These are phyloP conservation scores for Salvia sclarea DNA, from an alignment of 305 asterid genomes.

Conservation along the genomic window DNA sequence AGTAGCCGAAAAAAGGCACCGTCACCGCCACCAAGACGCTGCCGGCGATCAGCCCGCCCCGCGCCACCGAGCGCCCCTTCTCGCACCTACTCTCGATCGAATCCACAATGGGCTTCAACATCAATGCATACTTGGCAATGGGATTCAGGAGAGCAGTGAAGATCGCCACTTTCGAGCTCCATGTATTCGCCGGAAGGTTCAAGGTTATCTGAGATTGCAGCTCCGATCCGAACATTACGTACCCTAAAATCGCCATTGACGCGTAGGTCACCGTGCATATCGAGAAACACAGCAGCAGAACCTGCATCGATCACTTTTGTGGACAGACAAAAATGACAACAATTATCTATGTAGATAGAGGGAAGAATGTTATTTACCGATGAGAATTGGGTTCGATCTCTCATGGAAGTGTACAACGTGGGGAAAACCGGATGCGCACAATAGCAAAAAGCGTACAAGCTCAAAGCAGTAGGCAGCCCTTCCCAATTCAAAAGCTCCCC, in stretches of 20 bases:
- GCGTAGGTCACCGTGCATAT: conserved; percentile 51
- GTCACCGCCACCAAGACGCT: conserved; percentile 43
- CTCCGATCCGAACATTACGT: conserved; percentile 59
- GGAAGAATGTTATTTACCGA: too few species aligned
- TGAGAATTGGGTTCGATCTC: conserved; percentile 43
- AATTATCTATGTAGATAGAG: too few species aligned
- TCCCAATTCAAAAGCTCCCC: conserved; percentile 40
- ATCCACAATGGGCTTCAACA: conserved; percentile 56
- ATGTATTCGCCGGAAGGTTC: conserved; percentile 47
- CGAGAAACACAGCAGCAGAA: conserved; percentile 53
- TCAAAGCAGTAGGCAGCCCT: conserved; percentile 55
- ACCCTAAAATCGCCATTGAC: conserved; percentile 61
- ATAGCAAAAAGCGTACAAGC: conserved; percentile 56
- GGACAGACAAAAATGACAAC: too few species aligned
- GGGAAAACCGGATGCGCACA: conserved; percentile 74
- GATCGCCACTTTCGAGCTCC: conserved; percentile 62
- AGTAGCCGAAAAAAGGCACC: conserved; percentile 47
- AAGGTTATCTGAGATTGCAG: conserved; percentile 59
- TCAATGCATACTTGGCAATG: conserved; percentile 64
- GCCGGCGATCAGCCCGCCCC: conserved; percentile 44
- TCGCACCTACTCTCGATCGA: conserved; percentile 34
- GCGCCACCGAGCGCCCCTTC: conserved; percentile 31
- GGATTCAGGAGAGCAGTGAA: conserved; percentile 66
- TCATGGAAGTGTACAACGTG: conserved; percentile 58
- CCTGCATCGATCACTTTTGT: too few species aligned